These are phyloP conservation scores for Andrographis paniculata DNA, from an alignment of 305 asterid species.

Conservation along the genomic window DNA sequence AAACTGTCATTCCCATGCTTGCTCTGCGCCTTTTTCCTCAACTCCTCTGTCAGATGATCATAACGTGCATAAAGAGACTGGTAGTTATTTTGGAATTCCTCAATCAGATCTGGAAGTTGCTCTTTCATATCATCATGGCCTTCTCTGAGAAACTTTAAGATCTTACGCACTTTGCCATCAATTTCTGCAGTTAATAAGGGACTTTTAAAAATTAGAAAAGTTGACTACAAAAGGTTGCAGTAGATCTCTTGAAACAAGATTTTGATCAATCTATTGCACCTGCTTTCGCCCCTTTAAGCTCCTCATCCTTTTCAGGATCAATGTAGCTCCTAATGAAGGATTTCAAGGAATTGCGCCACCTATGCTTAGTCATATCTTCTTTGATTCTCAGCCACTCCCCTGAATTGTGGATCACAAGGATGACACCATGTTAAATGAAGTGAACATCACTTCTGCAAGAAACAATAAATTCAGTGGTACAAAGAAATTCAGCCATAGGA, in stretches of 20 bases:
- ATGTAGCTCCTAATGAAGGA: slow-evolving; percentile 43
- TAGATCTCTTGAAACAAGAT: background rate
- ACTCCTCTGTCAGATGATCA: slow-evolving; percentile 70
- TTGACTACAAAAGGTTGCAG: background rate
- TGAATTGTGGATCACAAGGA: too few relatives aligned
- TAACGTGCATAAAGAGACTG: slow-evolving; percentile 62
- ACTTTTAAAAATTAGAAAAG: background rate
- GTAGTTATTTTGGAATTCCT: slow-evolving; percentile 60
- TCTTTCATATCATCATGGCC: slow-evolving; percentile 44
- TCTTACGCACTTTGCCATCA: slow-evolving; percentile 62
- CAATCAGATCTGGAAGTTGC: slow-evolving; percentile 38
- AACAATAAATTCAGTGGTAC: too few relatives aligned
- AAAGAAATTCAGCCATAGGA: too few relatives aligned
- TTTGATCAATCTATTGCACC: slow-evolving; percentile 35
- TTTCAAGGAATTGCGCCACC: slow-evolving; percentile 18
- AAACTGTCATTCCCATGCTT: slow-evolving; percentile 43
- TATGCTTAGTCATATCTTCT: slow-evolving; percentile 53
- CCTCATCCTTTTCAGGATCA: slow-evolving; percentile 60
- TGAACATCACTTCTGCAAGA: too few relatives aligned
- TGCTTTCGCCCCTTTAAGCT: slow-evolving; percentile 61
- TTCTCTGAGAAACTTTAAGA: slow-evolving; percentile 51
- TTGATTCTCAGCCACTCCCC: slow-evolving; percentile 11
- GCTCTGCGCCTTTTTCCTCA: slow-evolving; percentile 43
- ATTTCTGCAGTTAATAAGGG: slow-evolving; percentile 40
- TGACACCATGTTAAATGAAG: too few relatives aligned